Base-by-base conservation (phyloP, 148 eudicot genomes). In the Heliosperma pusillum region DNA sequence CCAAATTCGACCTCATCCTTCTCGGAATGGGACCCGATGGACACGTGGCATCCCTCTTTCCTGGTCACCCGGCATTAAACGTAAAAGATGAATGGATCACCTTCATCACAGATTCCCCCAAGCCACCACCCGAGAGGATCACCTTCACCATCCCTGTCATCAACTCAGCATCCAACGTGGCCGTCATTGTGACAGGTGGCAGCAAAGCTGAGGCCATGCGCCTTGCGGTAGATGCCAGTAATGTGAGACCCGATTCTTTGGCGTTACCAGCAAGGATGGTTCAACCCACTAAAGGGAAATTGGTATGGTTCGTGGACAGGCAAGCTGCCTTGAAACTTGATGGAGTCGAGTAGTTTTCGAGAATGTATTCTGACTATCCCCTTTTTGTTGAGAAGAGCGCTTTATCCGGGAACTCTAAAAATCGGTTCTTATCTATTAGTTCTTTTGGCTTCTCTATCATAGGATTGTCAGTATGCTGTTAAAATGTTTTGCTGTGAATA, bases 11-110 rank as follows among this genome's bases (percentile, higher is more conserved):
- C 80, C 93, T 94, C 69, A 78, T 91, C 72, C 87, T 94, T 81
- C 96, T 91, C 6, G 97, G 89, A 4, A 85, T 91, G 97, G 97
- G 98, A 5, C 82, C 92, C 0, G 98, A 93, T 63, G 98, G 98
- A 21, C 98, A 91, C 45, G 86, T 93, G 33, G 98, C 98, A 0
- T 93, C 98, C 15, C 82, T 93, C 5, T 93, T 93, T 69, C 98
- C 98, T 20, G 77, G 83, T 58, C 95, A 91, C 86, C n/a, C 89
- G 0, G 85, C 82, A 2, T 83, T 91, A 22, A 77, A 76, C 8
- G 86, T 85, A 70, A 83, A 82, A 57, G 83, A 89, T 7, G 91
- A 84, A 58, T 93, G 98, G 98, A 88, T 93, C 22, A 89, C 95
- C 29, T 91, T 86, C 72, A 81, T 91, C 67, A 89, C 89, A 0